phyloP scores from a whole-genome alignment of 768 basidiomycete species.

The Pisolithus sp. region DNA sequence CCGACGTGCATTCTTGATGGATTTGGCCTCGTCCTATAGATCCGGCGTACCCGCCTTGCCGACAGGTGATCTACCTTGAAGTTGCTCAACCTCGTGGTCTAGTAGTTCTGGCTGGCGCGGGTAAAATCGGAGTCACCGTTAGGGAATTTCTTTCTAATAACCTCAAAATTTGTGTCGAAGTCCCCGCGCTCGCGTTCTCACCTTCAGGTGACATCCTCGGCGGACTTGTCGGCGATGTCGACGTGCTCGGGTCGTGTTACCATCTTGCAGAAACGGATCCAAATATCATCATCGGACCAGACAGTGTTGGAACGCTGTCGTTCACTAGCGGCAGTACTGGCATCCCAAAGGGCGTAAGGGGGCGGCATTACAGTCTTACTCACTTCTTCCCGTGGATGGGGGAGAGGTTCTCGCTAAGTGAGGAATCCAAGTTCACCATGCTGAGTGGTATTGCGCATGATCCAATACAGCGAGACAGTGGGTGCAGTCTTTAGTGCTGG shows the following conservation, averaged over 20 bases:
- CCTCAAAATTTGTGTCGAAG: constrained; percentile 84
- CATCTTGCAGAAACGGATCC: constrained; percentile 66
- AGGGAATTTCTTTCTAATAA: constrained; percentile 75
- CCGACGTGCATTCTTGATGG: background rate
- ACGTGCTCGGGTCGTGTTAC: constrained; percentile 54
- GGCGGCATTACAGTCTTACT: constrained; percentile 91
- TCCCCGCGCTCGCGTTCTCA: constrained; percentile 79
- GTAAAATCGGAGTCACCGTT: constrained; percentile 70
- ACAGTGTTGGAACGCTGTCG: constrained; percentile 87
- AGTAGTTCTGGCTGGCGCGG: constrained; percentile 86
- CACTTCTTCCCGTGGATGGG: constrained; percentile 99
- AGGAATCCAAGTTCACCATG: constrained; percentile 90
- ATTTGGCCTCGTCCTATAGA: constrained; percentile 41
- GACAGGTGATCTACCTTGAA: constrained; percentile 88
- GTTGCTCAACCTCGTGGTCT: constrained; percentile 91
- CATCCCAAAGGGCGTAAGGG: constrained; percentile 96
- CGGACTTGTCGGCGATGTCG: constrained; percentile 44
- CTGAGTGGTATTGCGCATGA: constrained; percentile 98
- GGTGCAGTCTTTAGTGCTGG: constrained; percentile 29
- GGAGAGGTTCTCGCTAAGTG: constrained; percentile 67
- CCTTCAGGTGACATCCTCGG: constrained; percentile 59
- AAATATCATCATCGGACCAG: constrained; percentile 83
- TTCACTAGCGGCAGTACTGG: constrained; percentile 98
- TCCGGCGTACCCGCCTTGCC: constrained; percentile 90
- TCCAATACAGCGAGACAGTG: constrained; percentile 97